Conservation (phyloP, 1,139 yeast species). For the Spencermartinsiella ligniputridi region DNA sequence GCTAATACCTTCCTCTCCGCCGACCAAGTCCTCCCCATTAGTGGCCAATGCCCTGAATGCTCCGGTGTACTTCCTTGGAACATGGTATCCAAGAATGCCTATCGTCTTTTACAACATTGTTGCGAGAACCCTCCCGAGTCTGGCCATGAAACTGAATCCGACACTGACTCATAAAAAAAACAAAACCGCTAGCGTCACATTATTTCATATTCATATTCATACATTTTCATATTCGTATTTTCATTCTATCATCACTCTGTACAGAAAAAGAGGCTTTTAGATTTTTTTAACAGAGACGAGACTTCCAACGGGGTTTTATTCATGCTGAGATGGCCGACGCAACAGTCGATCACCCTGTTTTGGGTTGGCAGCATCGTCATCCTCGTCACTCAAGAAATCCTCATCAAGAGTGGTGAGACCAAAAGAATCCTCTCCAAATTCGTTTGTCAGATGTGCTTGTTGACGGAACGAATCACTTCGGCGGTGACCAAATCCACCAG, state of each 20-base stretch:
- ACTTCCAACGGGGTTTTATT: too few species aligned
- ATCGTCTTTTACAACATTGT: neutral
- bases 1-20: neutral
- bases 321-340: neutral
- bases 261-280: too few species aligned
- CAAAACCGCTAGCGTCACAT: too few species aligned
- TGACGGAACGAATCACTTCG: constrained; percentile 31
- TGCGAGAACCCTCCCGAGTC: neutral
- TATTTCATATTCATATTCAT: too few species aligned
- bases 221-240: neutral
- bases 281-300: too few species aligned
- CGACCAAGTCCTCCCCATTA: neutral
- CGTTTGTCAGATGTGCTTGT: constrained; percentile 27
- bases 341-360: neutral
- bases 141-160: neutral
- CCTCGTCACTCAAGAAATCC: constrained; percentile 15
- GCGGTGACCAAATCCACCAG: constrained; percentile 31
- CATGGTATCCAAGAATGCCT: constrained; percentile 1
- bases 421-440: constrained; percentile 34
- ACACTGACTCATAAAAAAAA: too few species aligned
- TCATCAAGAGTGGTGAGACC: constrained; percentile 35
- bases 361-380: constrained; percentile 17
- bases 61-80: neutral
- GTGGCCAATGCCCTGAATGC: neutral
- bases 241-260: neutral